Evolutionary conservation across 2,329 filamentous ascomycete genomes (phyloP).

Genomic region (Talaromyces sp.): DNA sequence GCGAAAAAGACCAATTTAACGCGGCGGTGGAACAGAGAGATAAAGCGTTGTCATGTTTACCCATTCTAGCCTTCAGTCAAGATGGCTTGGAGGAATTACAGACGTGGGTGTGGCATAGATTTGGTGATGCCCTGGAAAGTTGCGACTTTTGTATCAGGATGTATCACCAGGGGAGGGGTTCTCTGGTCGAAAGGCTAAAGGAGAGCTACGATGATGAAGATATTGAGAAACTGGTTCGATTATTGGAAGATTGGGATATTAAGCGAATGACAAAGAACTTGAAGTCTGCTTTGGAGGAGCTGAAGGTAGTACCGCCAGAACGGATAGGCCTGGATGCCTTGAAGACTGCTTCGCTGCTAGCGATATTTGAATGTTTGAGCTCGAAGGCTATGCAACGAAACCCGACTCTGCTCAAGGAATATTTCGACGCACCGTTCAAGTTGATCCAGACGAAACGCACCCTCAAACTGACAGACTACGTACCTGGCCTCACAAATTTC

Average conservation of each 20-base stretch:
- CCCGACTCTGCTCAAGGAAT: conserved; percentile 47
- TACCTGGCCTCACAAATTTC: conserved; percentile 81
- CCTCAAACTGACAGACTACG: conserved; percentile 69
- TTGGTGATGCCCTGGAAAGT: conserved; percentile 56
- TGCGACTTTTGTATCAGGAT: conserved; percentile 69
- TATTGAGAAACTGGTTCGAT: conserved; percentile 48
- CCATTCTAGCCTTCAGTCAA: conserved; percentile 63
- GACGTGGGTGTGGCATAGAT: conserved; percentile 53
- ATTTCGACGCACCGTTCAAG: conserved; percentile 80
- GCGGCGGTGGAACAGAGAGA: conserved; percentile 55
- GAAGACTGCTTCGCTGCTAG: conserved; percentile 62
- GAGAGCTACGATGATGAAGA: conserved; percentile 50
- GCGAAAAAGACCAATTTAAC: conserved; percentile 47
- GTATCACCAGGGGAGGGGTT: conserved; percentile 66
- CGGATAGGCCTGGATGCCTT: conserved; percentile 48
- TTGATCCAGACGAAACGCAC: conserved; percentile 73
- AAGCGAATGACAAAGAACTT: conserved; percentile 59
- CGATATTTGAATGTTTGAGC: conserved; percentile 83
- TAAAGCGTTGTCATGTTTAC: conserved; percentile 62
- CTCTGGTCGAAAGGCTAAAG: conserved; percentile 58
- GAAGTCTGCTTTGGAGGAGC: conserved; percentile 51
- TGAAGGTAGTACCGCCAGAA: conserved; percentile 48
- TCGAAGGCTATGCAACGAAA: conserved; percentile 70
- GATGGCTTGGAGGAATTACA: conserved; percentile 58
- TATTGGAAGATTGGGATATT: conserved; percentile 59